A percentile compares a stretch with the other conserved stretches of the same genome.
phyloP scores from a whole-genome alignment of 768 basidiomycete species.

The Clitopilus hobsonii region DNA sequence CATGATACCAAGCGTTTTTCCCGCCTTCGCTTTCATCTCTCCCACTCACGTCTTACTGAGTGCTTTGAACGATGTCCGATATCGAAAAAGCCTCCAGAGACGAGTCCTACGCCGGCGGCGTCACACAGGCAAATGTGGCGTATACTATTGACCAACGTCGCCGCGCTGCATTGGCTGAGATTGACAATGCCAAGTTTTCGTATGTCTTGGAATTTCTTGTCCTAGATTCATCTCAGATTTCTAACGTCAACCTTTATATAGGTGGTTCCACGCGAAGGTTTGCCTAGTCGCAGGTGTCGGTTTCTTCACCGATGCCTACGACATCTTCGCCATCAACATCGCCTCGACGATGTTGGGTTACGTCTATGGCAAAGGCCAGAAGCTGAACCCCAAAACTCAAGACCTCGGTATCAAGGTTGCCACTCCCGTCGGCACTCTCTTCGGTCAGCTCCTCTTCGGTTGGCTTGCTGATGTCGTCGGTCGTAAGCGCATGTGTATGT shows the following conservation, averaged over 20 bases:
- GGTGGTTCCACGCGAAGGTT: slow-evolving; percentile 84
- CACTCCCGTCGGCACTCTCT: slow-evolving; percentile 68
- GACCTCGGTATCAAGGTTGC: slow-evolving; percentile 76
- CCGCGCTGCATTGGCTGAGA: slow-evolving; percentile 75
- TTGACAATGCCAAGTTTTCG: slow-evolving; percentile 86
- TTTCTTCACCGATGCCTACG: slow-evolving; percentile 90
- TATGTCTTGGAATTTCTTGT: slow-evolving; percentile 27
- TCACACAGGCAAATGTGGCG: slow-evolving; percentile 18
- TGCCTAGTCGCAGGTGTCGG: slow-evolving; percentile 72
- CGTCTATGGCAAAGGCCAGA: slow-evolving; percentile 54
- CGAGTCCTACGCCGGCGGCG: slow-evolving; percentile 21
- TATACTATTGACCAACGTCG: slow-evolving; percentile 65
- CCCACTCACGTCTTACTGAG: neutral
- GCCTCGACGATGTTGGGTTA: slow-evolving; percentile 80
- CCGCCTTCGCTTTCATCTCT: neutral
- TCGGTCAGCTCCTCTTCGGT: slow-evolving; percentile 76
- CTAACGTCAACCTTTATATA: slow-evolving; percentile 18
- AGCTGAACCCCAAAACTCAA: slow-evolving; percentile 55
- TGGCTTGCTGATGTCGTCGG: slow-evolving; percentile 76
- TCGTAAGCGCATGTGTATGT: slow-evolving; percentile 76
- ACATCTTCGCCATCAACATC: slow-evolving; percentile 89
- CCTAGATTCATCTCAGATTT: neutral
- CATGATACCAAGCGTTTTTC: slow-evolving; percentile 1
- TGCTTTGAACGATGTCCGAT: slow-evolving; percentile 18
- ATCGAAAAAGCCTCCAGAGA: slow-evolving; percentile 33